Base-by-base conservation (phyloP, 2,329 filamentous ascomycete species). In the Claviceps pazoutovae region DNA sequence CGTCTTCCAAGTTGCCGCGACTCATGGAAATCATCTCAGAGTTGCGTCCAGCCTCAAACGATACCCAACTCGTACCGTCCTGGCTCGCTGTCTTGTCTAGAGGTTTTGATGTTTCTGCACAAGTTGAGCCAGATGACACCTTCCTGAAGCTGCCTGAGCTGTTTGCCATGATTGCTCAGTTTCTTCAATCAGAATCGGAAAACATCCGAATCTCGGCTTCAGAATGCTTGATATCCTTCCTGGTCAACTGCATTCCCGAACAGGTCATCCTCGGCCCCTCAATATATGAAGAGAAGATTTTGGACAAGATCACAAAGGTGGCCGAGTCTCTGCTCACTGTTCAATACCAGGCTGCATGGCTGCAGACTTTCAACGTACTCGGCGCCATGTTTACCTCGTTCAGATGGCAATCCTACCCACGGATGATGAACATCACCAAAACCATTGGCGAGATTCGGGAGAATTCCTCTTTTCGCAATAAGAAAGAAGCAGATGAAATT, bases 11-110 rank as follows among this genome's bases (percentile, higher is more conserved):
- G 69, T 76, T 98, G 13, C 89, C 90, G 2, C 80, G 87, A 52
- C 76, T 98, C 13, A 78, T 97, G 60, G 89, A 95, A 57, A 89
- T 93, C 50, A 95, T 98, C 58, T 83, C 85, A 13, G 90, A 97
- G 65, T 72, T 98, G 58, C 88, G 91, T 59, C 93, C 93, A 8
- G 87, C 89, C 3, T 81, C 90, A 58, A 95, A 91, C 66, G 93
- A 98, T 68, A 91, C 90, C 2, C 91, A 96, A 67, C 78, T 98
- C 36, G 80, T 97, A 3, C 93, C 93, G 1, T 87, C 93, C 0
- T 98, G 93, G 93, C 88, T 98, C 60, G 93, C 93, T 13, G 93
- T 98, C 51, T 70, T 98, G 21, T 96, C 91, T 13, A 77, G 93
- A 66, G 93, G 90, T 6, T 97, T 96, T 67, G 90, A 96, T 64